These are phyloP conservation scores for Begonia fuchsioides DNA, from an alignment of 306 rosid species.

Conservation along the genomic window DNA sequence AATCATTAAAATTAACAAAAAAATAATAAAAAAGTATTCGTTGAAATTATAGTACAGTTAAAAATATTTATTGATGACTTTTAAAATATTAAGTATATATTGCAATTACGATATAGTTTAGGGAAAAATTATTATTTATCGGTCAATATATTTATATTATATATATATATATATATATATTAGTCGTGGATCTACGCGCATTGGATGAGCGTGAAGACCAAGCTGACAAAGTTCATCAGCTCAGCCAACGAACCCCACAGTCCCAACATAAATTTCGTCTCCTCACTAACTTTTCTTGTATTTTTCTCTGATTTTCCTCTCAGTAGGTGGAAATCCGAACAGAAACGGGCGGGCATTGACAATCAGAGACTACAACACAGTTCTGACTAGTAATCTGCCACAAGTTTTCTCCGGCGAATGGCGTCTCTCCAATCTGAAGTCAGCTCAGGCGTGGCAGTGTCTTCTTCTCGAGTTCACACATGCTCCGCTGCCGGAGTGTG, in stretches of 20 bases:
- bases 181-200: conserved; percentile 16
- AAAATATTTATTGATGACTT: too few relatives aligned
- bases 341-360: conserved; percentile 11
- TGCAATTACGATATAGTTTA: too few relatives aligned
- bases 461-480: conserved; percentile 4
- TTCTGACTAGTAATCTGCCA: neutral
- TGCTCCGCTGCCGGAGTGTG: neutral
- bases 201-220: conserved; percentile 7
- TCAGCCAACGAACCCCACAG: neutral
- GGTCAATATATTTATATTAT: too few relatives aligned
- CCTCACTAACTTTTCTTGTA: too few relatives aligned
- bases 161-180: too few relatives aligned
- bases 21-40: too few relatives aligned
- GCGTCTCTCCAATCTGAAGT: conserved; percentile 13
- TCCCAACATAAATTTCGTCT: neutral
- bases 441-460: conserved; percentile 17
- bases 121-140: too few relatives aligned
- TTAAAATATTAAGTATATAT: too few relatives aligned
- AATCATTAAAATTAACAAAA: too few relatives aligned
- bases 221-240: conserved; percentile 4
- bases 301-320: neutral
- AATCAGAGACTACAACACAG: conserved; percentile 7
- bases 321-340: neutral
- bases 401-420: conserved; percentile 5
- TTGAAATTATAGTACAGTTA: too few relatives aligned